phyloP scores from a whole-genome alignment of 352 stramenopile genomes.

The Peronospora belbahrii region DNA sequence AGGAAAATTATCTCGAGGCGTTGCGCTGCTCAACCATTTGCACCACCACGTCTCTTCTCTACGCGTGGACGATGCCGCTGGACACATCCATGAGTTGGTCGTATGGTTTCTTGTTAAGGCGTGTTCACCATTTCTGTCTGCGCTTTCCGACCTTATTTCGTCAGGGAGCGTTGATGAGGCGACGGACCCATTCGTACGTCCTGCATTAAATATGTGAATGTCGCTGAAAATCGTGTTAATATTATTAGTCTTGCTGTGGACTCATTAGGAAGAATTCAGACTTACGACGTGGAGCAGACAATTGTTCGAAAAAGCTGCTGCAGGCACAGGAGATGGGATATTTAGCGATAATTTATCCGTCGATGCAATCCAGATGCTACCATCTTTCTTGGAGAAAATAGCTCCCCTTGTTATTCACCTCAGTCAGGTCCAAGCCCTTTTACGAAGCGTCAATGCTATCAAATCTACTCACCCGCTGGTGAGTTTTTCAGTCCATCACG shows the following conservation, averaged over 20 bases:
- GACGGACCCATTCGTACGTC: conserved; percentile 51
- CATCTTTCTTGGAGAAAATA: conserved; percentile 25
- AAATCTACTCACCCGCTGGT: conserved; percentile 19
- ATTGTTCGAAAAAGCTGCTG: conserved; percentile 20
- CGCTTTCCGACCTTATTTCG: conserved; percentile 43
- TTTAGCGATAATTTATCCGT: conserved; percentile 14
- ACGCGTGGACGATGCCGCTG: conserved; percentile 30
- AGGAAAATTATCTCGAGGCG: conserved; percentile 42
- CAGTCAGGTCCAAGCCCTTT: conserved; percentile 31
- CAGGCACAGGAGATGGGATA: conserved; percentile 26
- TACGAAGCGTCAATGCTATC: conserved; percentile 27
- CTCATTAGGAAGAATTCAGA: conserved; percentile 38
- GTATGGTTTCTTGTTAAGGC: conserved; percentile 54
- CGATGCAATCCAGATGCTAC: conserved; percentile 28
- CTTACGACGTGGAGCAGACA: conserved; percentile 33
- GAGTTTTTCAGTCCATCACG: not conserved
- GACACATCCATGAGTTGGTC: conserved; percentile 24
- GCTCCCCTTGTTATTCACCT: conserved; percentile 22
- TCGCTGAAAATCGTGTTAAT: conserved; percentile 1
- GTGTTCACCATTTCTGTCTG: conserved; percentile 40
- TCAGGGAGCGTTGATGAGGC: conserved; percentile 34
- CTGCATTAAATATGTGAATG: not conserved
- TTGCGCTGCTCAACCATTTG: conserved; percentile 44
- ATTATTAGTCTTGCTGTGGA: conserved; percentile 2
- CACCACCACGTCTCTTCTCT: conserved; percentile 28